Evolutionary conservation across 2,329 filamentous ascomycete species (phyloP).

Genomic region (Claviceps sp.): DNA sequence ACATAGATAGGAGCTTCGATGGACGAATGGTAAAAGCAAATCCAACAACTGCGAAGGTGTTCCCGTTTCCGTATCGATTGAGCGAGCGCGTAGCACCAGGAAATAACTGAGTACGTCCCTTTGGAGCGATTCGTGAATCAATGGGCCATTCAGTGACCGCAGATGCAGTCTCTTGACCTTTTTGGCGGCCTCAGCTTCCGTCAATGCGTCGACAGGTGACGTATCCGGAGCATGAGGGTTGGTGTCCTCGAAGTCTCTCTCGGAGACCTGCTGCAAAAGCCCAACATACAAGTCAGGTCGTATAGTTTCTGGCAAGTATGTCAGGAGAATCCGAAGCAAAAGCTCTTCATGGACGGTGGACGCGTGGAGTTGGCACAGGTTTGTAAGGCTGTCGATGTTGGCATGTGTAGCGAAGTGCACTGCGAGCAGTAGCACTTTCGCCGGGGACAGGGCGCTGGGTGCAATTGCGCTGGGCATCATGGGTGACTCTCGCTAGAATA

Average conservation of each 20-base stretch:
- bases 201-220: slow-evolving; percentile 41
- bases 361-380: slow-evolving; percentile 42
- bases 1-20: slow-evolving; percentile 45
- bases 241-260: slow-evolving; percentile 28
- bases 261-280: slow-evolving; percentile 45
- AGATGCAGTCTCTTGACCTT: slow-evolving; percentile 51
- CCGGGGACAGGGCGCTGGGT: slow-evolving; percentile 36
- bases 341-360: slow-evolving; percentile 50
- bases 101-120: slow-evolving; percentile 49
- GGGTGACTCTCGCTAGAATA: background rate
- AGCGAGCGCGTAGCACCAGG: slow-evolving; percentile 52
- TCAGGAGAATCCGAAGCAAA: slow-evolving; percentile 59
- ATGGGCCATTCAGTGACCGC: slow-evolving; percentile 38
- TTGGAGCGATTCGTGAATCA: slow-evolving; percentile 32
- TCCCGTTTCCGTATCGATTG: slow-evolving; percentile 60
- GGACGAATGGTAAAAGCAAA: slow-evolving; percentile 56
- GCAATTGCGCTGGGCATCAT: slow-evolving; percentile 22
- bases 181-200: slow-evolving; percentile 50
- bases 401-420: slow-evolving; percentile 54
- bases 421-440: slow-evolving; percentile 61
- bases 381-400: slow-evolving; percentile 49
- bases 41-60: slow-evolving; percentile 52
- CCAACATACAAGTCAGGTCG: slow-evolving; percentile 49
- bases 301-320: slow-evolving; percentile 60
- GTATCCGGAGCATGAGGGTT: slow-evolving; percentile 37